Conservation (phyloP, 1,284 basidiomycete species). For the Ganoderma multipileum region DNA sequence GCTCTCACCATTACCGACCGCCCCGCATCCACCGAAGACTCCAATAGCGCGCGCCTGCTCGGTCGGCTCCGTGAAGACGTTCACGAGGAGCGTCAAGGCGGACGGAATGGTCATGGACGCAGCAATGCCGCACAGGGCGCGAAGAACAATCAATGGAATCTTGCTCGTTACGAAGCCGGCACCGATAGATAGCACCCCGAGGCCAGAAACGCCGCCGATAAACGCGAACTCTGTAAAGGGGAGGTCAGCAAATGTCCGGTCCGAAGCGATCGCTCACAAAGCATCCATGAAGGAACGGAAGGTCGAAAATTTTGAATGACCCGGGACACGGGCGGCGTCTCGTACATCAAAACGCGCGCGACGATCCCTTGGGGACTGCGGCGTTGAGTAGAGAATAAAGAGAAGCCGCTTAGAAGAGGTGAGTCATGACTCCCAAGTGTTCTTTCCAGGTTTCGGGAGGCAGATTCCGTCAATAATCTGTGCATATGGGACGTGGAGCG, state of each 20-base stretch:
- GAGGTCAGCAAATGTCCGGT: not conserved
- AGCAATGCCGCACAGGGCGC: constrained; percentile 51
- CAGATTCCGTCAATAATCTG: not conserved
- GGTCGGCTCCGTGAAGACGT: constrained; percentile 50
- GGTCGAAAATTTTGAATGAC: not conserved
- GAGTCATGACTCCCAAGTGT: not conserved
- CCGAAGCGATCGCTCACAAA: not conserved
- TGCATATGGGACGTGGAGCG: not conserved
- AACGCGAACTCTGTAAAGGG: constrained; percentile 37
- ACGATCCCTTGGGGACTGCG: not conserved
- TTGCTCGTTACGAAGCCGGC: constrained; percentile 51
- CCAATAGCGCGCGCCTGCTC: constrained; percentile 55
- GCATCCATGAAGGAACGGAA: not conserved
- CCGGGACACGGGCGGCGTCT: not conserved
- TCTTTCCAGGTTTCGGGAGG: not conserved
- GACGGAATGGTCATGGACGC: constrained; percentile 56
- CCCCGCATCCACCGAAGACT: constrained; percentile 52
- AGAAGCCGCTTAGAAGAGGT: not conserved
- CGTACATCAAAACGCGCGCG: not conserved
- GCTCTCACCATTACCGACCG: constrained; percentile 50
- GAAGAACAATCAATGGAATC: constrained; percentile 50
- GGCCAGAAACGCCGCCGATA: constrained; percentile 40
- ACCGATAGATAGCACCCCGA: constrained; percentile 47
- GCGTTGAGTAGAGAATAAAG: not conserved
- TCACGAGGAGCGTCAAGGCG: constrained; percentile 52